Percentiles rank a stretch among this genome's conserved stretches.
Evolutionary conservation across 129 eudicot genomes (phyloP).

Genomic region (Calendula officinalis): DNA sequence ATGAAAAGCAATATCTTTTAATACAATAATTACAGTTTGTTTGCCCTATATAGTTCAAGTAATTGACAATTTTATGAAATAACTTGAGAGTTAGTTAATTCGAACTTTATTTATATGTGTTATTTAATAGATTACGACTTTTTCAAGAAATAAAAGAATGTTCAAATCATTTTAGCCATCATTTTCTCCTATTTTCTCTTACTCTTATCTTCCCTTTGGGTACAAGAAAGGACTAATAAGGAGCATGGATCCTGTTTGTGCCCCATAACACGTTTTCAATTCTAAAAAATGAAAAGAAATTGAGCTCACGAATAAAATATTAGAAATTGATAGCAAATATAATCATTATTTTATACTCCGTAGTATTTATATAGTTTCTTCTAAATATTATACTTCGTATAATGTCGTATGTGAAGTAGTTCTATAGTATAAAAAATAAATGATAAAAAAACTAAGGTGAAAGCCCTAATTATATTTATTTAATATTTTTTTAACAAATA

Average conservation of each 20-base stretch:
- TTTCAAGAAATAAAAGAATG: constrained; percentile 10
- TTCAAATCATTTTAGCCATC: constrained; percentile 11
- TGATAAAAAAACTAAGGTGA: no score
- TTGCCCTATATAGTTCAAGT: not conserved
- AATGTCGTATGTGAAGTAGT: no score
- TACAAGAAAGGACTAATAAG: constrained; percentile 9
- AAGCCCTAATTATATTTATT: not conserved
- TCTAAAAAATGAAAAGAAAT: not conserved
- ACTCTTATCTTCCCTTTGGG: constrained; percentile 29
- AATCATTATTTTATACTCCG: no score
- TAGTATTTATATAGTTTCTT: no score
- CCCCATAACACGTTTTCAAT: constrained; percentile 20
- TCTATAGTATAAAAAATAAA: no score
- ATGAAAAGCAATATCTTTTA: not conserved
- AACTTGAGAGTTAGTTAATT: not conserved
- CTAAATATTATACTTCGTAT: no score
- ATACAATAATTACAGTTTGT: not conserved
- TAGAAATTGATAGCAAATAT: no score
- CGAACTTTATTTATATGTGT: not conserved
- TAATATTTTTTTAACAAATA: not conserved
- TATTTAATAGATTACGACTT: not conserved
- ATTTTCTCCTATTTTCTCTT: not conserved
- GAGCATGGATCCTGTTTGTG: constrained; percentile 4
- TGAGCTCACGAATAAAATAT: no score
- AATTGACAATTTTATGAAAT: not conserved